Evolutionary conservation across 1,284 basidiomycete genomes (phyloP).

Genomic region (Stereum hirsutum): DNA sequence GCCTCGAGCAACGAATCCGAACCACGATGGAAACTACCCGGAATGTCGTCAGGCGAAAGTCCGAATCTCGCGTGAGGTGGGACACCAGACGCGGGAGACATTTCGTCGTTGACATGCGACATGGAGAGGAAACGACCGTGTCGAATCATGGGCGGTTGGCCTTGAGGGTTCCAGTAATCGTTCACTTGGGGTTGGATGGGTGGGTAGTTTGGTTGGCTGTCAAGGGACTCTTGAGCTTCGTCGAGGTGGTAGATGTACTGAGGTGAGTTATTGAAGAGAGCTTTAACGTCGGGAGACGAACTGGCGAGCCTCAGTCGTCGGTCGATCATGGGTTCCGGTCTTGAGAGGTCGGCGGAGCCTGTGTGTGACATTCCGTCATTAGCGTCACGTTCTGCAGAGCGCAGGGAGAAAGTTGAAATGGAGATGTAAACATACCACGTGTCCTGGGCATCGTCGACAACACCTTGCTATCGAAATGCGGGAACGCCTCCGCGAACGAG

Average conservation of each 20-base stretch:
- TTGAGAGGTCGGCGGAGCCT: conserved; percentile 73
- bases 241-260: conserved; percentile 71
- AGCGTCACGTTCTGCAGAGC: conserved; percentile 5
- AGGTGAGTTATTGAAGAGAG: conserved; percentile 78
- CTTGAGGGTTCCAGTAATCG: conserved; percentile 71
- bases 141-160: conserved; percentile 69
- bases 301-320: conserved; percentile 75
- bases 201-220: conserved; percentile 45
- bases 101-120: conserved; percentile 14
- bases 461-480: conserved; percentile 95
- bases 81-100: conserved; percentile 50
- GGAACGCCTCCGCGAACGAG: conserved; percentile 91
- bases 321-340: conserved; percentile 64
- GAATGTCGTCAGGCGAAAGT: conserved; percentile 43
- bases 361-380: conserved; percentile 1
- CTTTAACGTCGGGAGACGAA: conserved; percentile 92
- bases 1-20: conserved; percentile 85
- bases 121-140: conserved; percentile 9
- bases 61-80: conserved; percentile 52
- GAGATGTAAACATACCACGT: conserved; percentile 58
- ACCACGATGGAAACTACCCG: conserved; percentile 65
- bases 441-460: conserved; percentile 63
- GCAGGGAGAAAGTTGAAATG: neutral
- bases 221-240: conserved; percentile 45
- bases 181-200: conserved; percentile 33